phyloP scores from a whole-genome alignment of 768 basidiomycete species.

The Xerocomus brunneocitrinus region DNA sequence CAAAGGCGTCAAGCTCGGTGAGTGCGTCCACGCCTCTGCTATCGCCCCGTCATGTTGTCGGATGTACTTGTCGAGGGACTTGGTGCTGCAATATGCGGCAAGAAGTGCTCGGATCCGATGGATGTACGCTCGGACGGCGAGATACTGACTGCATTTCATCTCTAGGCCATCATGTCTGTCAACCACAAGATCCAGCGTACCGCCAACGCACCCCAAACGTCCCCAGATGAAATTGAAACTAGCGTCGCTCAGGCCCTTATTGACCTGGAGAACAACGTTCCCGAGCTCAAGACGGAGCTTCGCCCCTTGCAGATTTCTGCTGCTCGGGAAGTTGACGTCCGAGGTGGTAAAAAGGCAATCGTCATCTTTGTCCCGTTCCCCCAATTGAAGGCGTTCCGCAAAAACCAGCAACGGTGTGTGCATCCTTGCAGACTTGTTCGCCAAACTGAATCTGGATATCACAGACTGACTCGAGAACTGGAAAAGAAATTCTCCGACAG shows the following conservation, averaged over 20 bases:
- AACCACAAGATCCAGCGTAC: slow-evolving; percentile 90
- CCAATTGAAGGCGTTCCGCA: slow-evolving; percentile 97
- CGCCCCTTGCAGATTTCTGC: slow-evolving; percentile 95
- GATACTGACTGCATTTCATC: slow-evolving; percentile 39
- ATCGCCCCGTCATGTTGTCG: slow-evolving; percentile 2
- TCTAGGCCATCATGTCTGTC: slow-evolving; percentile 55
- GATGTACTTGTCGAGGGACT: slow-evolving; percentile 21
- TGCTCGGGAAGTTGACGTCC: slow-evolving; percentile 97
- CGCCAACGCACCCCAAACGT: slow-evolving; percentile 87
- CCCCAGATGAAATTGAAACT: slow-evolving; percentile 89
- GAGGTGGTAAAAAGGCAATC: slow-evolving; percentile 99
- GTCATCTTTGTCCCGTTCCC: slow-evolving; percentile 98
- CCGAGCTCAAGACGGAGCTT: slow-evolving; percentile 96
- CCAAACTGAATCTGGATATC: slow-evolving; percentile 5
- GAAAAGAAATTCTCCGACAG: slow-evolving; percentile 99
- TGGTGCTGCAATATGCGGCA: slow-evolving; percentile 12
- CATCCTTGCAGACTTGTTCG: background rate
- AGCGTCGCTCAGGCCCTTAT: slow-evolving; percentile 91
- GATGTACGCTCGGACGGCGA: slow-evolving; percentile 43
- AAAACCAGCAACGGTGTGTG: slow-evolving; percentile 85
- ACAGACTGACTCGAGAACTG: slow-evolving; percentile 93
- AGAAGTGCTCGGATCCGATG: slow-evolving; percentile 42
- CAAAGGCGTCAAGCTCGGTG: slow-evolving; percentile 66
- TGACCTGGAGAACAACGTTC: slow-evolving; percentile 97
- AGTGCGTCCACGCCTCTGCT: slow-evolving; percentile 42